These are phyloP conservation scores for Strobilomyces echinocephalus DNA, from an alignment of 768 basidiomycete genomes.

Conservation along the genomic window DNA sequence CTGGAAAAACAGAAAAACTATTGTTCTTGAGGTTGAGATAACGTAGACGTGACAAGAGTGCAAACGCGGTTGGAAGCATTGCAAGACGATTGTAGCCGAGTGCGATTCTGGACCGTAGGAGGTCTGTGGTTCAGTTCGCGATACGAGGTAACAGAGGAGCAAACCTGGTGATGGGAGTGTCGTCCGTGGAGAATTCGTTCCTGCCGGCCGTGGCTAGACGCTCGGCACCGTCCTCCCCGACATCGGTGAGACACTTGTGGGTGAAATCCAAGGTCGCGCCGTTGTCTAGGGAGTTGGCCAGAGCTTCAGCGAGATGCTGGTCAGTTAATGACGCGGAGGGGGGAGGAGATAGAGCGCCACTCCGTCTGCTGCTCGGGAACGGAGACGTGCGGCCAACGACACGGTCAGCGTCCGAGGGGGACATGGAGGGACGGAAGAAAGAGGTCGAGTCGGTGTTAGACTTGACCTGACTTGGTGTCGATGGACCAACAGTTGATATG, in stretches of 20 bases:
- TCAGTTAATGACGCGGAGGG: constrained; percentile 45
- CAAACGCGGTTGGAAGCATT: constrained; percentile 71
- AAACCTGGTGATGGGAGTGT: constrained; percentile 58
- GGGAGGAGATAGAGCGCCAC: constrained; percentile 26
- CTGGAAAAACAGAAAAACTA: constrained; percentile 74
- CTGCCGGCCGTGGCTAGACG: constrained; percentile 63
- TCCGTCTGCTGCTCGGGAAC: constrained; percentile 22
- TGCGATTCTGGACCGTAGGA: constrained; percentile 67
- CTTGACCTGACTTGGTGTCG: constrained; percentile 13
- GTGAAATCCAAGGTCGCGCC: constrained; percentile 84
- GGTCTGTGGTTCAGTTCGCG: constrained; percentile 5
- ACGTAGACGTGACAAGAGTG: constrained; percentile 64
- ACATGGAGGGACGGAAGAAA: constrained; percentile 19
- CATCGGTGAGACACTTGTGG: constrained; percentile 70
- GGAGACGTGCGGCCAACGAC: constrained; percentile 26
- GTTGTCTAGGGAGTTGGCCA: constrained; percentile 62
- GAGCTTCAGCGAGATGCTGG: constrained; percentile 60
- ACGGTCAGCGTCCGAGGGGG: constrained; percentile 28
- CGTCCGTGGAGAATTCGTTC: constrained; percentile 42
- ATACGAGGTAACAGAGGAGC: constrained; percentile 15
- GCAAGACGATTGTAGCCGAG: constrained; percentile 80
- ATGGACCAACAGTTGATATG: constrained; percentile 14
- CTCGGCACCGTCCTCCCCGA: constrained; percentile 70
- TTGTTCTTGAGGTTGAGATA: constrained; percentile 90
- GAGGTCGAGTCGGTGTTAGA: constrained; percentile 9